These are phyloP conservation scores for Colletotrichum shisoi DNA, from an alignment of 2,329 filamentous ascomycete genomes.

Conservation along the genomic window DNA sequence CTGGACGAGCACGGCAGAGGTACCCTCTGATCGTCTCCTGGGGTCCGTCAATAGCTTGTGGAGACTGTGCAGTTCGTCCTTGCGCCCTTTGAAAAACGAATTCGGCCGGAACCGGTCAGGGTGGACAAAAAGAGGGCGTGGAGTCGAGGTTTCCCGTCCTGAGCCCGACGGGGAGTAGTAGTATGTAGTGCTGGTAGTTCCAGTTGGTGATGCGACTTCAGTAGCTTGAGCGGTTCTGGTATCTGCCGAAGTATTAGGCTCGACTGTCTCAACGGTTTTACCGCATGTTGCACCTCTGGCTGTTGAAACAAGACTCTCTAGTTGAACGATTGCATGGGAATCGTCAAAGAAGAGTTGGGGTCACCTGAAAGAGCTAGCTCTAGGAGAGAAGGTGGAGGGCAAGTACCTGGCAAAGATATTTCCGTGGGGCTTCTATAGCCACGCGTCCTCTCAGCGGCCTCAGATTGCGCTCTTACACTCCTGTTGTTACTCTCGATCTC, in stretches of 20 bases:
- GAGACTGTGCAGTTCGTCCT: constrained; percentile 64
- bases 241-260: not conserved
- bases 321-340: too few species aligned
- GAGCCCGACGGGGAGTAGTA: constrained; percentile 5
- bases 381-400: not conserved
- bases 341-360: not conserved
- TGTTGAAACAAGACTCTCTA: too few species aligned
- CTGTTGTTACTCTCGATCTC: constrained; percentile 65
- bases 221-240: not conserved
- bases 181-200: not conserved
- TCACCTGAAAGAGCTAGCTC: too few species aligned
- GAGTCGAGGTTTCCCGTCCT: not conserved
- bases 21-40: constrained; percentile 63
- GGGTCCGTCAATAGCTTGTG: constrained; percentile 67
- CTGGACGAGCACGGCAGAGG: constrained; percentile 69
- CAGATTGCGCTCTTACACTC: constrained; percentile 53
- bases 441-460: constrained; percentile 56
- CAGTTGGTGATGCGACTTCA: not conserved
- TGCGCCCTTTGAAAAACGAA: constrained; percentile 67
- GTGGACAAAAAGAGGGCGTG: constrained; percentile 50
- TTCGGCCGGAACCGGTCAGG: constrained; percentile 70
- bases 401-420: constrained; percentile 37
- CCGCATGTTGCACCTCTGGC: too few species aligned
- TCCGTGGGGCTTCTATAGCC: constrained; percentile 26
- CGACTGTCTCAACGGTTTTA: not conserved